A percentile compares a stretch with the other conserved stretches of the same genome.
Evolutionary conservation across 1,139 yeast species (phyloP).

Genomic region (Yamadazyma triangularis): DNA sequence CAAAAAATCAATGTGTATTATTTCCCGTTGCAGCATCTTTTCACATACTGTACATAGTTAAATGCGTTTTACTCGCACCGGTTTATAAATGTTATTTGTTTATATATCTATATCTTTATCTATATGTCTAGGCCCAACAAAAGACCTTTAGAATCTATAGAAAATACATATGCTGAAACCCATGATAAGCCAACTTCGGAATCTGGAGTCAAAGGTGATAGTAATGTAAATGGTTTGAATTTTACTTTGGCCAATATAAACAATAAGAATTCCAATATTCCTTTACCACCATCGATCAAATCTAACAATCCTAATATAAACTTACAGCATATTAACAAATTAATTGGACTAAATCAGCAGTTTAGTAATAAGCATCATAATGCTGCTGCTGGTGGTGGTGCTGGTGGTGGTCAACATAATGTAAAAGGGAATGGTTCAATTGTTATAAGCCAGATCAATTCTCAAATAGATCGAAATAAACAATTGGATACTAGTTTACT

Average conservation of each 20-base stretch:
- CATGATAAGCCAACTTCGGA: neutral
- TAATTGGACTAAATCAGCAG: constrained; percentile 10
- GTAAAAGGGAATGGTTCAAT: neutral
- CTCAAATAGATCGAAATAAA: constrained; percentile 3
- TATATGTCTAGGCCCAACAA: constrained; percentile 5
- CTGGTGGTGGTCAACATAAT: too few relatives aligned
- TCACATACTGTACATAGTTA: too few relatives aligned
- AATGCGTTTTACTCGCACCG: too few relatives aligned
- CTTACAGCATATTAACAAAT: constrained; percentile 10
- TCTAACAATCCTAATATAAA: constrained; percentile 6
- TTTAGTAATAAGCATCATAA: constrained; percentile 2
- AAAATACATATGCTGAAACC: constrained; percentile 5
- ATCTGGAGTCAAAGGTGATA: neutral
- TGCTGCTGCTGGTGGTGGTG: too few relatives aligned
- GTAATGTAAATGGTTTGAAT: constrained; percentile 1
- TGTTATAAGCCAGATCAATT: constrained; percentile 1
- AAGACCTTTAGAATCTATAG: constrained; percentile 7
- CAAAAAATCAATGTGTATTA: too few relatives aligned
- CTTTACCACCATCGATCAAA: constrained; percentile 4
- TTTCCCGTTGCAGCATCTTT: too few relatives aligned
- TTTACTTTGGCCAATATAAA: constrained; percentile 5
- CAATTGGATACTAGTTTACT: constrained; percentile 14
- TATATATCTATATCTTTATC: constrained; percentile 2
- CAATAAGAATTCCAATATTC: constrained; percentile 7
- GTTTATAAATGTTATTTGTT: constrained; percentile 4